Conservation (phyloP, 768 basidiomycete genomes). For the Lentinula aciculospora region DNA sequence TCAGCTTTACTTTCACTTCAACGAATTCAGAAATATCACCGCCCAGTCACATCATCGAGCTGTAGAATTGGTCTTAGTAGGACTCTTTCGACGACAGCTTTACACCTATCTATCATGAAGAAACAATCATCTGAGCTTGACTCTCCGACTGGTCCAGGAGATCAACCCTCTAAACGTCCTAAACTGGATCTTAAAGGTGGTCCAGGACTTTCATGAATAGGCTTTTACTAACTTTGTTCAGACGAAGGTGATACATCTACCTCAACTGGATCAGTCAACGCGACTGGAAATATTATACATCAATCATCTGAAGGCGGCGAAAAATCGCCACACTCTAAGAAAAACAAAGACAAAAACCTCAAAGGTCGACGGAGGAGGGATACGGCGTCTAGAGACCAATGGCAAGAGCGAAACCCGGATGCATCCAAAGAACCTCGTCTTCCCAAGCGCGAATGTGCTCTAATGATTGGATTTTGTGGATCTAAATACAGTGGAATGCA, state of each 20-base stretch:
- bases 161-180: neutral
- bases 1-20: neutral
- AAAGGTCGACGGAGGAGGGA: constrained; percentile 1
- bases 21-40: neutral
- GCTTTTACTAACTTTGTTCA: neutral
- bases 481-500: constrained; percentile 94
- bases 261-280: neutral
- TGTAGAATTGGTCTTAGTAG: neutral
- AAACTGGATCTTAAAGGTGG: neutral
- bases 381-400: neutral
- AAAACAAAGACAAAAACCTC: neutral
- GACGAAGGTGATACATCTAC: neutral
- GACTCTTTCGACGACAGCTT: too few relatives aligned
- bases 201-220: neutral
- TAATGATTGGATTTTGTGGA: constrained; percentile 89
- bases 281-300: neutral
- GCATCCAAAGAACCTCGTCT: constrained; percentile 48
- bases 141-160: neutral
- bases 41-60: neutral
- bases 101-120: neutral
- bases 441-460: constrained; percentile 80
- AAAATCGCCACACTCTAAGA: neutral
- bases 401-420: neutral
- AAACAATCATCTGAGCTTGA: neutral
- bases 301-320: neutral